Evolutionary conservation across 2,329 filamentous ascomycete species (phyloP).

Genomic region (Fusarium sambucinum): DNA sequence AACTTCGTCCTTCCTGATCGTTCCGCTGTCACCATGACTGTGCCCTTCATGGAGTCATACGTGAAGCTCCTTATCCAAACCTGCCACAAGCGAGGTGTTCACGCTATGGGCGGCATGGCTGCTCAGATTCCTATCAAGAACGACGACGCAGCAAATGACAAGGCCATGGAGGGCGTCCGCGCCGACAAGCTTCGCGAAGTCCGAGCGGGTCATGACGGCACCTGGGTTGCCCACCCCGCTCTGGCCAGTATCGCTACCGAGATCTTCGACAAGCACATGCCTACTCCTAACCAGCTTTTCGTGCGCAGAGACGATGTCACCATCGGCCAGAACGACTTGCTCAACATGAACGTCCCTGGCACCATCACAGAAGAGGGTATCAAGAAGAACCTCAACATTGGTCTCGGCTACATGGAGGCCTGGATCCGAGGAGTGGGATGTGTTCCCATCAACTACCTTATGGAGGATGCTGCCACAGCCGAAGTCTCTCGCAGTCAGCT

Average conservation of each 20-base stretch:
- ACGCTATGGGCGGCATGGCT: constrained; percentile 99
- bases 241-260: constrained; percentile 89
- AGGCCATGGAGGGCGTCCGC: constrained; percentile 91
- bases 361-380: constrained; percentile 94
- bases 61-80: constrained; percentile 97
- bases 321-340: constrained; percentile 87
- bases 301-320: constrained; percentile 89
- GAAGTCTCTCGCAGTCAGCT: constrained; percentile 95
- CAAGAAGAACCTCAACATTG: constrained; percentile 97
- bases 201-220: constrained; percentile 92
- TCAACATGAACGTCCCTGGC: constrained; percentile 98
- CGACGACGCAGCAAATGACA: constrained; percentile 89
- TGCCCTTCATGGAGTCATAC: constrained; percentile 98
- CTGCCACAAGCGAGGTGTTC: constrained; percentile 95
- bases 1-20: constrained; percentile 95
- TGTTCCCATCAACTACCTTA: constrained; percentile 96
- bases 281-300: constrained; percentile 96
- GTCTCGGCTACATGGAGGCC: constrained; percentile 97
- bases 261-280: constrained; percentile 98
- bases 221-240: constrained; percentile 97
- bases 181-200: constrained; percentile 97
- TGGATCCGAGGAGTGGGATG: constrained; percentile 96
- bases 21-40: constrained; percentile 93
- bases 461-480: constrained; percentile 98
- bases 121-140: constrained; percentile 99